Evolutionary conservation across 176 grass and related monocot species (phyloP).

Genomic region (Bothriochloa decipiens): DNA sequence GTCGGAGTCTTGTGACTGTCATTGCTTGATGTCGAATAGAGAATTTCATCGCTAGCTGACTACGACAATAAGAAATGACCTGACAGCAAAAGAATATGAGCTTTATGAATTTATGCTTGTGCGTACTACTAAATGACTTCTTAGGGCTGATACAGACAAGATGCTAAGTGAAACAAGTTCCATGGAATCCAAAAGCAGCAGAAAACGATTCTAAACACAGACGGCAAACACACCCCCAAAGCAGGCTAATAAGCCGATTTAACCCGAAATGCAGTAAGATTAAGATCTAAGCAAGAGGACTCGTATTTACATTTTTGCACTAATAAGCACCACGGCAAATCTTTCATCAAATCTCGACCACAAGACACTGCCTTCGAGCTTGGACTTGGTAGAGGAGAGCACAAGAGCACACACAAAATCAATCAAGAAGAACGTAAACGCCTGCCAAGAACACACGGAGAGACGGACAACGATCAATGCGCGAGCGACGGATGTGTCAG

Average conservation of each 20-base stretch:
- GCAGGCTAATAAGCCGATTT: too few species aligned
- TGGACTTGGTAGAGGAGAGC: background rate
- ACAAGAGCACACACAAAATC: conserved; percentile 15
- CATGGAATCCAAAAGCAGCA: conserved; percentile 13
- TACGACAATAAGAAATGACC: background rate
- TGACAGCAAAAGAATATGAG: background rate
- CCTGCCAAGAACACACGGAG: background rate
- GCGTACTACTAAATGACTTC: conserved; percentile 21
- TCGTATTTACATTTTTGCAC: conserved; percentile 41
- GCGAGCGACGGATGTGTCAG: conserved; percentile 28
- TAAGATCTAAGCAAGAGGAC: conserved; percentile 23
- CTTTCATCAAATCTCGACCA: conserved; percentile 18
- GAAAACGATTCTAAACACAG: conserved; percentile 8
- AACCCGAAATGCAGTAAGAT: background rate
- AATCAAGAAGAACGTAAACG: conserved; percentile 19
- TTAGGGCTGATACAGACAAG: conserved; percentile 10
- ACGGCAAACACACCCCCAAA: too few species aligned
- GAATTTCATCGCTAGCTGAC: background rate
- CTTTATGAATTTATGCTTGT: conserved; percentile 22
- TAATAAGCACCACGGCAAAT: background rate
- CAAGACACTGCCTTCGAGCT: too few species aligned
- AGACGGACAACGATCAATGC: background rate
- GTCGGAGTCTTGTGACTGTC: too few species aligned
- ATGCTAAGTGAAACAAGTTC: conserved; percentile 31
- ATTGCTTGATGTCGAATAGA: too few species aligned